phyloP scores from a whole-genome alignment of 108 stramenopile genomes.

The Aurantiochytrium sp. region DNA sequence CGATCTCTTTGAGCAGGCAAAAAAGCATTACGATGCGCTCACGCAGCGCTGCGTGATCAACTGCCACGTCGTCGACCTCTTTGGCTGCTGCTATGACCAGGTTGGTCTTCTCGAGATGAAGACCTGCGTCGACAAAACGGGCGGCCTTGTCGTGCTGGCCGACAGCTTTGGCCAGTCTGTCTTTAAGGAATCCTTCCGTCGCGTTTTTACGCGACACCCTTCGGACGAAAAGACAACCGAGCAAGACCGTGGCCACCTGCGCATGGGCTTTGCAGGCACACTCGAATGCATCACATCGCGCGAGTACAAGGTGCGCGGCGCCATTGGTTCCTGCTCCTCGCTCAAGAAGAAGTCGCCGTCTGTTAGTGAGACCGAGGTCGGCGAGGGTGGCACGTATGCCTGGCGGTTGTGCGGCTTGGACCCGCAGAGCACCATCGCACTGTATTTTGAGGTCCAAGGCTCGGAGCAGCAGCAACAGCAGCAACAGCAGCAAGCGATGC shows the following conservation, averaged over 20 bases:
- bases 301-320: conserved; percentile 83
- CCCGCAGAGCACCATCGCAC: conserved; percentile 85
- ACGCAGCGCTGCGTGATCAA: conserved; percentile 55
- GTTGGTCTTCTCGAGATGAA: conserved; percentile 95
- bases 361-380: conserved; percentile 88
- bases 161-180: conserved; percentile 90
- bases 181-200: conserved; percentile 91
- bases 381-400: conserved; percentile 90
- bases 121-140: conserved; percentile 80
- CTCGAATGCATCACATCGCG: conserved; percentile 78
- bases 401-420: conserved; percentile 94
- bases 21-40: conserved; percentile 80
- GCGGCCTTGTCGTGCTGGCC: conserved; percentile 89
- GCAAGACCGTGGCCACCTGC: conserved; percentile 73
- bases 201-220: conserved; percentile 72
- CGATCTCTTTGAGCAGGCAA: conserved; percentile 76
- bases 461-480: conserved; percentile 27
- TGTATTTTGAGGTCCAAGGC: conserved; percentile 83
- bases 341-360: conserved; percentile 75
- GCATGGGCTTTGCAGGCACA: conserved; percentile 78
- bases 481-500: neutral
- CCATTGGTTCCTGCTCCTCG: conserved; percentile 62
- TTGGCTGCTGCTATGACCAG: conserved; percentile 95
- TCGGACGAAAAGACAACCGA: conserved; percentile 64
- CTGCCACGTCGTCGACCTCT: conserved; percentile 88